phyloP scores from a whole-genome alignment of 257 asterid species.

The Jasminum sambac region DNA sequence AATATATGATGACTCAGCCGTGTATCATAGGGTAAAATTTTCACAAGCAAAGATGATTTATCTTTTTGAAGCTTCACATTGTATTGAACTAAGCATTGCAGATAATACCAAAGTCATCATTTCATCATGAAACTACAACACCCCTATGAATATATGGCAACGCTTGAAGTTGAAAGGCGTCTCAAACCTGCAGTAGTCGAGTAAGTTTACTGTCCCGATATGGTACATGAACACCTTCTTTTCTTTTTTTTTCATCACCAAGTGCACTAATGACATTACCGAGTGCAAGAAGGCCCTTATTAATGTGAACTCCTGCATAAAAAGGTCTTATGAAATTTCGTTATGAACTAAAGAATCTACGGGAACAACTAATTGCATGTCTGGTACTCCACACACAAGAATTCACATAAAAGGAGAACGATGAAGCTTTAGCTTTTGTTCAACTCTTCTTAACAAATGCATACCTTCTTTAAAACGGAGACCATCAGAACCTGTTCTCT shows the following conservation, averaged over 20 bases:
- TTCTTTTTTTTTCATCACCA: conserved; percentile 97
- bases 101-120: background rate
- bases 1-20: background rate
- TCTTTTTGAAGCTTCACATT: background rate
- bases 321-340: conserved; percentile 16
- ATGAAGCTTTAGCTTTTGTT: background rate
- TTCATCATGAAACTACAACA: background rate
- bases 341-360: conserved; percentile 15
- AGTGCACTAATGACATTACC: conserved; percentile 99
- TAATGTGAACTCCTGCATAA: conserved; percentile 90
- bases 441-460: background rate
- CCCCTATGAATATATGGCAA: background rate
- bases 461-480: conserved; percentile 97
- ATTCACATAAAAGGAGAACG: background rate
- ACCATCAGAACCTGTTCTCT: conserved; percentile 98
- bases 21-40: background rate
- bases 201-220: conserved; percentile 99
- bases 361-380: conserved; percentile 6
- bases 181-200: conserved; percentile 88
- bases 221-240: conserved; percentile 94
- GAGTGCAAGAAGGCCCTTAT: conserved; percentile 97
- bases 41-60: background rate
- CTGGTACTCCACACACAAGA: background rate
- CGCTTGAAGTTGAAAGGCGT: conserved; percentile 9
- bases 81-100: background rate